Conservation (phyloP, 176 grass and related monocot species). For the Paspalum vaginatum region DNA sequence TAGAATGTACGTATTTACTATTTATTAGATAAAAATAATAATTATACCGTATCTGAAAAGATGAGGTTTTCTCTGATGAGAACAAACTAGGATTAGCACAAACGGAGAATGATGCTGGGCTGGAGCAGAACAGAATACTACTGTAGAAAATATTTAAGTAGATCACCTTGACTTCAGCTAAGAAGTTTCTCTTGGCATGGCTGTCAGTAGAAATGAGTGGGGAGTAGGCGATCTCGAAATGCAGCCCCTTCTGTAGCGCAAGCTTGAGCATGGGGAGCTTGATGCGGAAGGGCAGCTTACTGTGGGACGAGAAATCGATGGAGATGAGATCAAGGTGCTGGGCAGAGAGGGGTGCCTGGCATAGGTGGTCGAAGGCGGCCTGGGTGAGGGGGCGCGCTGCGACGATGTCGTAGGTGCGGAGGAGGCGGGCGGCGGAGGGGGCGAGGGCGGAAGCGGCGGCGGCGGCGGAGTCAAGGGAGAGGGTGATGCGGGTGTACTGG, state of each 20-base stretch:
- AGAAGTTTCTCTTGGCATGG: slow-evolving; percentile 55
- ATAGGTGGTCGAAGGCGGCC: slow-evolving; percentile 76
- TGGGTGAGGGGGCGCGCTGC: slow-evolving; percentile 61
- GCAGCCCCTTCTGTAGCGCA: slow-evolving; percentile 74
- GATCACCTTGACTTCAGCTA: slow-evolving; percentile 66
- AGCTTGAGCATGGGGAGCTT: slow-evolving; percentile 68
- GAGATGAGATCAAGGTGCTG: slow-evolving; percentile 73
- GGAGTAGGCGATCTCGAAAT: slow-evolving; percentile 82
- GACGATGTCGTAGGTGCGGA: slow-evolving; percentile 70
- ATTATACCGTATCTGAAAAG: neutral
- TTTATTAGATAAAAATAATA: no score
- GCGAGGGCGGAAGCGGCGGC: slow-evolving; percentile 43
- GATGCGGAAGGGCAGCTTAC: slow-evolving; percentile 68
- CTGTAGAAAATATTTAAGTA: no score
- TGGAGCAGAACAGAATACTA: neutral
- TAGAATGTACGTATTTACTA: neutral
- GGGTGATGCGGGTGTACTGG: slow-evolving; percentile 74
- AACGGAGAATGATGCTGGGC: neutral
- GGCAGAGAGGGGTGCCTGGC: slow-evolving; percentile 30
- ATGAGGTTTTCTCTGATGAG: no score
- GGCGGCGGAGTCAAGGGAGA: slow-evolving; percentile 54
- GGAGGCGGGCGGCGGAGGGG: slow-evolving; percentile 49
- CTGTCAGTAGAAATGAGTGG: slow-evolving; percentile 51
- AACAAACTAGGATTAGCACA: neutral
- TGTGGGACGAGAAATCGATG: slow-evolving; percentile 60